Base-by-base conservation (phyloP, 2,329 filamentous ascomycete species). In the Ophiocordyceps robertsii region DNA sequence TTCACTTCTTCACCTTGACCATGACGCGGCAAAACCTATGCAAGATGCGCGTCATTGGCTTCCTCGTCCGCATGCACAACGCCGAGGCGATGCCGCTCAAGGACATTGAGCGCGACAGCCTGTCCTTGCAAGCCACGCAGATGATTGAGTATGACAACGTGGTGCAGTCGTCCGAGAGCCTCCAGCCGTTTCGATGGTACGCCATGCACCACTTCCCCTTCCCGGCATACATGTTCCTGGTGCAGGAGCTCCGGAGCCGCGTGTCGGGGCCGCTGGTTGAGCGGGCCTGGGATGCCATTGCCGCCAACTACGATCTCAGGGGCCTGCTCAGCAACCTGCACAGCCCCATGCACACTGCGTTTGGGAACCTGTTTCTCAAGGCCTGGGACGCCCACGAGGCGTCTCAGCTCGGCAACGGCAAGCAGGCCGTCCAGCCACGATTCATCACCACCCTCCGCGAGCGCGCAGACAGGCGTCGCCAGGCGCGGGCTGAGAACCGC, bases 61-160 rank as follows among this genome's bases (percentile, higher is more conserved):
- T 74, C 40, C 65, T 77, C 45, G 67, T 72, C 27, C 67, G 69
- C 40, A 66, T 65, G 40, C 65, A 67, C 40, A 61, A 64, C 46
- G 57, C 55, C 19, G 59, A 65, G 32, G 53, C 56, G 13, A 54
- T 59, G 11, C 55, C 61, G 2, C 54, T 71, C 10, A 64, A 68
- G 40, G 58, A 66, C 2, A 48, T 58, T 3, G 71, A 77, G 50
- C 68, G 71, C 17, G 71, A 77, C 37, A 61, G 56, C 6, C 63
- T 76, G 31, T 72, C 77, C 49, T 53, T 70, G 29, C 68, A 75
- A 45, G 72, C 74, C 12, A 71, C 74, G 35, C 64, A 68, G 47
- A 75, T 76, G 67, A 61, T 79, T 24, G 75, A 78, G 54, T 74
- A 73, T 46, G 75, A 79, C 55, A 75, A 73, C 45, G 51, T 71